These are phyloP conservation scores for Hymenoscyphus fraxineus DNA, from an alignment of 2,329 filamentous ascomycete species.

Conservation along the genomic window DNA sequence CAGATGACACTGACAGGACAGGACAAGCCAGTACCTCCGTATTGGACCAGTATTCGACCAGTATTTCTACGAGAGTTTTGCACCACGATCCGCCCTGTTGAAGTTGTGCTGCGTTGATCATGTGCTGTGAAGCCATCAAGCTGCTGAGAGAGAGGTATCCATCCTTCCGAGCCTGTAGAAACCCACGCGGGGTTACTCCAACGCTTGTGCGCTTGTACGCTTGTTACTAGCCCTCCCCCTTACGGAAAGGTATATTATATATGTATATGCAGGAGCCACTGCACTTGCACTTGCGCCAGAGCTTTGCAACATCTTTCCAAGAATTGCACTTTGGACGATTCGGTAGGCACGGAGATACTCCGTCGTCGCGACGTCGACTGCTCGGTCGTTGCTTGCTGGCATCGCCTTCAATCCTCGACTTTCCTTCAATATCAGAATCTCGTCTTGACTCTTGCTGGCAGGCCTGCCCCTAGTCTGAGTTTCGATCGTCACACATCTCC, in stretches of 20 bases:
- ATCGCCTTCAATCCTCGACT: background rate
- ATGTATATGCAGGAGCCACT: background rate
- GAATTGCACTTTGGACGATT: background rate
- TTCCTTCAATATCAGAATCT: background rate
- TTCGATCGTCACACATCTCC: background rate
- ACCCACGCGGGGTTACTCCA: background rate
- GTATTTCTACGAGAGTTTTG: background rate
- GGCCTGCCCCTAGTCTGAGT: background rate
- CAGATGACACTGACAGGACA: no score
- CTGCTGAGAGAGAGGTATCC: background rate
- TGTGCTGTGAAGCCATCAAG: background rate
- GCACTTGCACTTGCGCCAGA: no score
- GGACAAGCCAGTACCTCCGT: no score
- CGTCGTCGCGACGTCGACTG: no score
- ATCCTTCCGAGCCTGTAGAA: background rate
- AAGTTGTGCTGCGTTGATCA: background rate
- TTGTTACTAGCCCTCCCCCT: slow-evolving; percentile 4
- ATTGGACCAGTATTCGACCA: background rate
- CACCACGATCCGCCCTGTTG: background rate
- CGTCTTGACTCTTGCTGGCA: background rate
- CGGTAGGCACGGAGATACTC: no score
- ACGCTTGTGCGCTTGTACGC: background rate
- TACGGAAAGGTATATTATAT: background rate
- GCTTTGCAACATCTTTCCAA: background rate
- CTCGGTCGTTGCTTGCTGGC: background rate